Conservation (phyloP, 306 rosid species). For the Prosopis cineraria region DNA sequence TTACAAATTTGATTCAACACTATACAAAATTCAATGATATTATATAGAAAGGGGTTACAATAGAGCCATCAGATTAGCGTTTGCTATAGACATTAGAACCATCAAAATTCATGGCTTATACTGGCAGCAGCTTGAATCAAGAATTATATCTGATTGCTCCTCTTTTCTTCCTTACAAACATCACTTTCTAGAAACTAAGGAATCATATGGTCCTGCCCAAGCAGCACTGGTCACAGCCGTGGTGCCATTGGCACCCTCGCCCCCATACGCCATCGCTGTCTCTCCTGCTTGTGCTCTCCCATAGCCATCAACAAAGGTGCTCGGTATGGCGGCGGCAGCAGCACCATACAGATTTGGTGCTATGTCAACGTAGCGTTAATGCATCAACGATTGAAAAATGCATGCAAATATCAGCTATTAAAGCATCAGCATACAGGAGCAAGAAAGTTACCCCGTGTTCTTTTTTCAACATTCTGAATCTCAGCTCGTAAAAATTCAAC, state of each 20-base stretch:
- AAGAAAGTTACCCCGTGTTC: conserved; percentile 60
- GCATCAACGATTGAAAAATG: conserved; percentile 38
- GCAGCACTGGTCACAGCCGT: conserved; percentile 32
- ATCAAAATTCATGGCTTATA: conserved; percentile 17
- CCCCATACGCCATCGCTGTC: conserved; percentile 40
- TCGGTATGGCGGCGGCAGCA: conserved; percentile 38
- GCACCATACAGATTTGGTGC: conserved; percentile 52
- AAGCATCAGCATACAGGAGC: conserved; percentile 15
- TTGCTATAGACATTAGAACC: conserved; percentile 1
- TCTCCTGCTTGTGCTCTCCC: conserved; percentile 58
- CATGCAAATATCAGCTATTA: conserved; percentile 14
- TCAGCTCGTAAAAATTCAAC: conserved; percentile 70
- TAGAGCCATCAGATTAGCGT: conserved; percentile 8
- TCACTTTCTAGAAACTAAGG: conserved; percentile 45
- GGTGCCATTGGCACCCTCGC: conserved; percentile 42
- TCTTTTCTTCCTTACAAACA: not conserved
- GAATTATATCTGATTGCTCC: conserved; percentile 16
- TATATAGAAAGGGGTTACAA: conserved; percentile 12
- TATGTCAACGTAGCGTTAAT: conserved; percentile 28
- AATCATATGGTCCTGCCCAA: conserved; percentile 49
- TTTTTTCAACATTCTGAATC: conserved; percentile 64
- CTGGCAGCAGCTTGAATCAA: conserved; percentile 14
- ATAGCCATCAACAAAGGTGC: conserved; percentile 48
- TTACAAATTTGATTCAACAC: conserved; percentile 26
- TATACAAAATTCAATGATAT: conserved; percentile 20